Conservation (phyloP, 176 grass and related monocot species). For the Bromus sterilis region DNA sequence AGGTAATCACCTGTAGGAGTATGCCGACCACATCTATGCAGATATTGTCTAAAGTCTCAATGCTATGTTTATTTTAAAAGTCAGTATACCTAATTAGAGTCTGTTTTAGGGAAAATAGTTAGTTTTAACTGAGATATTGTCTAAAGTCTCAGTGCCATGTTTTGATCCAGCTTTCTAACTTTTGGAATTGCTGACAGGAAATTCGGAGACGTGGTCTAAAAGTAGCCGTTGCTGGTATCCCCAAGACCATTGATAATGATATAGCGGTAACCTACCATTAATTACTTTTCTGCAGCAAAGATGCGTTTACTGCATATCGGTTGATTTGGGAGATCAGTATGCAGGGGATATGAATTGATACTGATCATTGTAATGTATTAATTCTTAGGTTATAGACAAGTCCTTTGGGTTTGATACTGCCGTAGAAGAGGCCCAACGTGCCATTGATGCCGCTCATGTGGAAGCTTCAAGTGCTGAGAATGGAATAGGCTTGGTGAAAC, state of each 20-base stretch:
- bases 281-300: not conserved
- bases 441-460: slow-evolving; percentile 91
- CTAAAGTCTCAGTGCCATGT: too few species aligned
- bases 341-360: not conserved
- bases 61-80: not conserved
- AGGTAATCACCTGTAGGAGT: slow-evolving; percentile 48
- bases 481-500: slow-evolving; percentile 88
- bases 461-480: slow-evolving; percentile 93
- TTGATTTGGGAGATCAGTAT: not conserved
- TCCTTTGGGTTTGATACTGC: slow-evolving; percentile 97
- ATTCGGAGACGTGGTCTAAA: slow-evolving; percentile 67
- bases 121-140: not conserved
- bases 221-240: slow-evolving; percentile 76
- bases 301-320: not conserved
- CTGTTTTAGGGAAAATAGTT: not conserved
- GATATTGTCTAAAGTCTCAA: not conserved
- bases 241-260: slow-evolving; percentile 99
- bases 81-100: not conserved
- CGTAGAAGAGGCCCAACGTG: slow-evolving; percentile 89
- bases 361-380: not conserved
- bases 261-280: slow-evolving; percentile 64
- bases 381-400: slow-evolving; percentile 82
- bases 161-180: not conserved
- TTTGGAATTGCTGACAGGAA: slow-evolving; percentile 49
- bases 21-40: not conserved